Conservation (phyloP, 2,329 filamentous ascomycete species). For the Nigrospora sphaerica region DNA sequence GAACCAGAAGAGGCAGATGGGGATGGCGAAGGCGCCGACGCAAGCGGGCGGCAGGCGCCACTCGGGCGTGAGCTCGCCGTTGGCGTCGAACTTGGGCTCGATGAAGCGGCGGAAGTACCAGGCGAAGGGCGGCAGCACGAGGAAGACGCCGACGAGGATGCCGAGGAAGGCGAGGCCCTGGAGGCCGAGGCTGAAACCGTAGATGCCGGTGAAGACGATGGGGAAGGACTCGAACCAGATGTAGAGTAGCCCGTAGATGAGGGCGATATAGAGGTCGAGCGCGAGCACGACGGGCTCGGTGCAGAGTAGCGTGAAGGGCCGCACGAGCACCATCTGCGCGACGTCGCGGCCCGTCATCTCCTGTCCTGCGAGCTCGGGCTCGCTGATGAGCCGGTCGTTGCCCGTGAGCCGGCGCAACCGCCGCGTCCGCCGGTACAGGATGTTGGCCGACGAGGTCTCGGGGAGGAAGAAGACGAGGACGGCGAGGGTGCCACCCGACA, state of each 20-base stretch:
- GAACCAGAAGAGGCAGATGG: slow-evolving; percentile 48
- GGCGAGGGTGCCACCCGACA: slow-evolving; percentile 26
- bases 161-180: slow-evolving; percentile 41
- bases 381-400: slow-evolving; percentile 36
- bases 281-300: slow-evolving; percentile 47
- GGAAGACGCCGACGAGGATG: slow-evolving; percentile 35
- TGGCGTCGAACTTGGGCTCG: slow-evolving; percentile 50
- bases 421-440: slow-evolving; percentile 43
- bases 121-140: slow-evolving; percentile 49
- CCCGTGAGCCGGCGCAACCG: slow-evolving; percentile 34
- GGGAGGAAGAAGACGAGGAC: slow-evolving; percentile 46
- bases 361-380: slow-evolving; percentile 42
- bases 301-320: slow-evolving; percentile 24
- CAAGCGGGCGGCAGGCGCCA: slow-evolving; percentile 55
- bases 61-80: slow-evolving; percentile 55
- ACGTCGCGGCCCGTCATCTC: slow-evolving; percentile 33
- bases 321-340: slow-evolving; percentile 36
- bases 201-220: slow-evolving; percentile 41
- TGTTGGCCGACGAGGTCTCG: slow-evolving; percentile 45
- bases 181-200: slow-evolving; percentile 40
- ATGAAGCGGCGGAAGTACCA: slow-evolving; percentile 60
- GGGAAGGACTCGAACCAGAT: slow-evolving; percentile 50
- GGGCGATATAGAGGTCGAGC: slow-evolving; percentile 38
- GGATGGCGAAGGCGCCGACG: slow-evolving; percentile 48
- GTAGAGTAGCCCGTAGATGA: slow-evolving; percentile 42